A percentile compares a stretch with the other conserved stretches of the same genome.
phyloP scores from a whole-genome alignment of 1,284 basidiomycete species.

The Apiotrichum brassicae region DNA sequence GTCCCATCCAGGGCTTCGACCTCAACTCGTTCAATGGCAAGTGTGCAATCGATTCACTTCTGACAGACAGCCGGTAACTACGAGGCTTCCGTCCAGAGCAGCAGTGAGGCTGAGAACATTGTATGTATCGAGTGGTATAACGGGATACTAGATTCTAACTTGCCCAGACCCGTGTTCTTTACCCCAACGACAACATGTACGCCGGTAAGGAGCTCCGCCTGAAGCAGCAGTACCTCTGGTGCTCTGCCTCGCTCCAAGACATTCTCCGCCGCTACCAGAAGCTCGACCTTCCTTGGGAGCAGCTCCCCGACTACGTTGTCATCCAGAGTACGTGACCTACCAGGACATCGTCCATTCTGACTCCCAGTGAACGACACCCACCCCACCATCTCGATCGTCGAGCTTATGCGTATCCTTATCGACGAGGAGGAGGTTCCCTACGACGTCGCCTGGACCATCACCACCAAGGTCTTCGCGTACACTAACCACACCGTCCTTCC shows the following conservation, averaged over 20 bases:
- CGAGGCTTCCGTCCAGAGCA: slow-evolving; percentile 73
- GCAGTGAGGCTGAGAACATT: slow-evolving; percentile 81
- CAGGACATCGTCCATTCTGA: slow-evolving; percentile 2
- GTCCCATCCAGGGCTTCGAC: slow-evolving; percentile 86
- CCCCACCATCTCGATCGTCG: slow-evolving; percentile 87
- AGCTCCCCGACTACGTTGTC: slow-evolving; percentile 73
- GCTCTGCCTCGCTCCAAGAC: slow-evolving; percentile 60
- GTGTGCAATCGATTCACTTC: slow-evolving; percentile 6
- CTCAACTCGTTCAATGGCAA: slow-evolving; percentile 81
- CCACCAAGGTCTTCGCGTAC: slow-evolving; percentile 83
- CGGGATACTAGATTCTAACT: not conserved
- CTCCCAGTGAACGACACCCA: slow-evolving; percentile 62
- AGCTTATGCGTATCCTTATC: slow-evolving; percentile 74
- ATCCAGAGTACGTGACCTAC: slow-evolving; percentile 56
- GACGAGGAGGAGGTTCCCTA: slow-evolving; percentile 82
- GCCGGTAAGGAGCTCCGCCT: slow-evolving; percentile 78
- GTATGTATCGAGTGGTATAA: slow-evolving; percentile 21
- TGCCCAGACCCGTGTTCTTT: slow-evolving; percentile 68
- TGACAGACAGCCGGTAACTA: slow-evolving; percentile 66
- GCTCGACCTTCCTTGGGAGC: slow-evolving; percentile 45
- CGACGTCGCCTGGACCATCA: slow-evolving; percentile 76
- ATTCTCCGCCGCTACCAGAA: slow-evolving; percentile 57
- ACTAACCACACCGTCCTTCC: slow-evolving; percentile 68
- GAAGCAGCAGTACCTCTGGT: slow-evolving; percentile 94
- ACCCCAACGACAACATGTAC: slow-evolving; percentile 51